Base-by-base conservation (phyloP, 148 eudicot species). In the Simmondsia chinensis region DNA sequence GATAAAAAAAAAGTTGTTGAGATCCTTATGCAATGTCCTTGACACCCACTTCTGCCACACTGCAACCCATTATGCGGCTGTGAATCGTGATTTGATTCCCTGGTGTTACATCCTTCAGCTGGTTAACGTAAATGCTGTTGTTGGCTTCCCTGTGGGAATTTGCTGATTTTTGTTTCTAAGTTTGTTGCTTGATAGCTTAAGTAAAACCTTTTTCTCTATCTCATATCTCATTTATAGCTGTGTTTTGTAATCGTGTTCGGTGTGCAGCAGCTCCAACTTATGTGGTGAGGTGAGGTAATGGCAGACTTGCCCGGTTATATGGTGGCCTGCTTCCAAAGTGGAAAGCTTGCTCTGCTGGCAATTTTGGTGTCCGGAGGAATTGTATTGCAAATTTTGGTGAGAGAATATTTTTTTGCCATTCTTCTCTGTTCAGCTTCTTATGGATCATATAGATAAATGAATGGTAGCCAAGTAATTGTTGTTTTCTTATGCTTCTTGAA, bases 321-420 rank as follows among this genome's bases (percentile, higher is more conserved):
- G 53, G 57, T 56, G 48, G 65, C 82, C 33, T 87, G 96, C 57
- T 53, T 87, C 46, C 76, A 82, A n/a, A 54, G 75, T 24, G 93
- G 93, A 59, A 87, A 76, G 63, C 87, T 87, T 23, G 87, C 87
- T 35, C 64, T 48, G 49, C 59, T 87, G 57, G 96, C 96, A 35
- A 71, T 87, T 57, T 64, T 82, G 61, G 93, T 73, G 21, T 68
- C 87, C 4, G 70, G 69, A 21, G 93, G 93, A 31, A 73, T 87
- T 38, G 84, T 79, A 2, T 35, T 87, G 71, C 96, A 86, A 69
- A 66, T 87, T 66, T 70, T 87, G 87, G 96, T 87, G 3, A 55
- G 72, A 37, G 16, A 14, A 20, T 40, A 14, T 5, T 25, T 51
- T 55, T 38, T 18, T 12, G 5, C 36, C 44, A 42, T 22, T 19